Conservation (phyloP, 2,329 filamentous ascomycete genomes). For the Fusarium robinianum region DNA sequence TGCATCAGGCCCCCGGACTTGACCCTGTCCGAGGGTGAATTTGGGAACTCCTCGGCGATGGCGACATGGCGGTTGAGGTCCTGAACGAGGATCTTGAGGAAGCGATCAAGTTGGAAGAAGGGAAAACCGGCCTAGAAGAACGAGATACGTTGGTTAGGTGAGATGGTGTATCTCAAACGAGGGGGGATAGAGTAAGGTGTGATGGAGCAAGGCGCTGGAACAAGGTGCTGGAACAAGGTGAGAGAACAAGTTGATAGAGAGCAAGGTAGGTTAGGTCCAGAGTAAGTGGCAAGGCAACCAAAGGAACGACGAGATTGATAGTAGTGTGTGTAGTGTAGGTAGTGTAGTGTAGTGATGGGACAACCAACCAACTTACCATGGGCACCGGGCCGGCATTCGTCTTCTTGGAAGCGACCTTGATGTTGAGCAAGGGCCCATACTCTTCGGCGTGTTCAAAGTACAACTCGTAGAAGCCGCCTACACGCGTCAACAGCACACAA, state of each 20-base stretch:
- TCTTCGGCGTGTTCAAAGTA: conserved; percentile 97
- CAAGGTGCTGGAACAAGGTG: too few relatives aligned
- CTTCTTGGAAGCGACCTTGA: conserved; percentile 83
- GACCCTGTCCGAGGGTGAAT: conserved; percentile 69
- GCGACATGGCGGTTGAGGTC: conserved; percentile 91
- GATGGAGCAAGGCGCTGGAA: too few relatives aligned
- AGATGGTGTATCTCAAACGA: conserved; percentile 22
- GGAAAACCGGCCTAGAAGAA: conserved; percentile 79
- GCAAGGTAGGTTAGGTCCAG: too few relatives aligned
- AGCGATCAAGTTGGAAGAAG: conserved; percentile 88
- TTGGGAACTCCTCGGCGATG: conserved; percentile 89
- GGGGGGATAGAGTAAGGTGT: too few relatives aligned
- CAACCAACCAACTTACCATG: conserved; percentile 65
- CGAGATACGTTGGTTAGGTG: conserved; percentile 11
- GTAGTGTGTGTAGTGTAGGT: conserved; percentile 18
- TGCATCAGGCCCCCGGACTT: conserved; percentile 81
- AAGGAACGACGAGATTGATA: conserved; percentile 9
- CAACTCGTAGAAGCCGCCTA: conserved; percentile 96
- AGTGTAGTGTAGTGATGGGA: conserved; percentile 15
- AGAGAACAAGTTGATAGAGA: too few relatives aligned
- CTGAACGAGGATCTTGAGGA: conserved; percentile 89
- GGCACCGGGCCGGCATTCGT: conserved; percentile 78
- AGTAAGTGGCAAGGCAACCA: too few relatives aligned
- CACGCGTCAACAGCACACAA: conserved; percentile 87
- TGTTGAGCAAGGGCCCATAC: conserved; percentile 79